Percentiles rank a stretch among this genome's conserved stretches.
Conservation (phyloP, 2,329 filamentous ascomycete species). For the Fusarium nematophilum region DNA sequence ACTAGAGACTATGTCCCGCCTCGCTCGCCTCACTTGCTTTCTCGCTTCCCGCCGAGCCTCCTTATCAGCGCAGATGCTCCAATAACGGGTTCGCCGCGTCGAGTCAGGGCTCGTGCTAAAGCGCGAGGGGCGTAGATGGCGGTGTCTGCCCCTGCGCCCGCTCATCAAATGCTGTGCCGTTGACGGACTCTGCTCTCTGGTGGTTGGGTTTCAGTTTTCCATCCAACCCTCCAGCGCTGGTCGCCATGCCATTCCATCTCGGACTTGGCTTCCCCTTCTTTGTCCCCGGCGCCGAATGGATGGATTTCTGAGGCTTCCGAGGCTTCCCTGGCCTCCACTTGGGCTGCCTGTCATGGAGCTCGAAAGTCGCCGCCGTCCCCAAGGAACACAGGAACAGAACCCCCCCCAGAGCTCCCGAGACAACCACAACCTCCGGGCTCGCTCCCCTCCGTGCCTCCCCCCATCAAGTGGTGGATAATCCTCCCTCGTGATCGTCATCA, state of each 20-base stretch:
- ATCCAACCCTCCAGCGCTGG: conserved; percentile 7
- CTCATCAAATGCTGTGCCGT: background rate
- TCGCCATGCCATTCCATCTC: conserved; percentile 2
- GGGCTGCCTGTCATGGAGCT: conserved; percentile 8
- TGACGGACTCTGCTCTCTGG: conserved; percentile 2
- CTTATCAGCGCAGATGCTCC: conserved; percentile 29
- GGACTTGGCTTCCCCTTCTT: conserved; percentile 10
- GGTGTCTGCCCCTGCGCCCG: conserved; percentile 30
- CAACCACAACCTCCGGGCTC: conserved; percentile 22
- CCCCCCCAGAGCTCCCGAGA: conserved; percentile 14
- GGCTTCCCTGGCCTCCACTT: conserved; percentile 15
- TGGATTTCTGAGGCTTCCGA: conserved; percentile 12
- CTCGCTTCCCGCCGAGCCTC: conserved; percentile 18
- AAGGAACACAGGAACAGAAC: background rate
- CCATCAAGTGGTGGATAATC: conserved; percentile 29
- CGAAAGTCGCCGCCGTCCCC: conserved; percentile 1
- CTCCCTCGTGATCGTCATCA: conserved; percentile 36
- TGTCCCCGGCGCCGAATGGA: conserved; percentile 18
- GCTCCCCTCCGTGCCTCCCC: background rate
- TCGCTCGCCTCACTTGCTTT: conserved; percentile 24
- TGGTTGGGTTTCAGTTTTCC: background rate
- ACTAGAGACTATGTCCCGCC: conserved; percentile 12
- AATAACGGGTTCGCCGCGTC: conserved; percentile 14
- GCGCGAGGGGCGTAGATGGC: conserved; percentile 18
- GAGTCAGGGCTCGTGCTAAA: conserved; percentile 27